Evolutionary conservation across 495 filamentous ascomycete species (phyloP), one percentile per base, ranked within the genome.

Genomic region (Jackrogersella minutella): DNA sequence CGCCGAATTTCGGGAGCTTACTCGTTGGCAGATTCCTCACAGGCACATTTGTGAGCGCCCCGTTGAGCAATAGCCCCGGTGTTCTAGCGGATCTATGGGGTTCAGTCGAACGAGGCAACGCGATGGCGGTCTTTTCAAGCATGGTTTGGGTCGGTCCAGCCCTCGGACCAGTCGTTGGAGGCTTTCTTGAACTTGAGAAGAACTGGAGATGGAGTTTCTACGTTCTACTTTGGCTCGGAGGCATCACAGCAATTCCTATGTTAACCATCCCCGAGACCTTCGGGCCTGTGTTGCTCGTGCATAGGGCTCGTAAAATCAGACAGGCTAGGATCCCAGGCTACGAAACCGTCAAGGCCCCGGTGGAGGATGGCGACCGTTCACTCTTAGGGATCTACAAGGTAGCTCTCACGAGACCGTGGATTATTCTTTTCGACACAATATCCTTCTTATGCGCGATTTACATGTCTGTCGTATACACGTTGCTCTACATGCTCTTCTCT

Each of bases 241-340:
- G 68, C 43, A 65, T 34, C 53, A 73, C 76, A 0, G 70, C 69
- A 6, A n/a, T 80, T 5, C 56, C 83, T 6, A 77, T 84, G 73
- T 72, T 82, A 41, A 82, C 79, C 16, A 77, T 82, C 8, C 90
- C 91, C 6, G 90, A 93, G 74, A 93, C 91, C 0, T 93, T 92
- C 64, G 86, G 53, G 8, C 70, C 77, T 19, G 81, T 85, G 24
- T 78, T 92, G 21, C 78, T 93, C 37, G 81, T 87, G 54, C 73
- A 80, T 39, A 89, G 90, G 61, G 91, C 91, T 9, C 76, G 62
- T 16, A 78, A 47, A 77, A 82, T 66, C 73, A 76, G 81, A 2
- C 50, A 62, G 34, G 69, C 73, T 9, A 63, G 64, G 11, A 76
- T 81, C 3, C 74, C 77, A 0, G 80, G 79, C 3, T 82, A 80